Conservation (phyloP, 805 yeast species). For the Hanseniaspora lachancei region DNA sequence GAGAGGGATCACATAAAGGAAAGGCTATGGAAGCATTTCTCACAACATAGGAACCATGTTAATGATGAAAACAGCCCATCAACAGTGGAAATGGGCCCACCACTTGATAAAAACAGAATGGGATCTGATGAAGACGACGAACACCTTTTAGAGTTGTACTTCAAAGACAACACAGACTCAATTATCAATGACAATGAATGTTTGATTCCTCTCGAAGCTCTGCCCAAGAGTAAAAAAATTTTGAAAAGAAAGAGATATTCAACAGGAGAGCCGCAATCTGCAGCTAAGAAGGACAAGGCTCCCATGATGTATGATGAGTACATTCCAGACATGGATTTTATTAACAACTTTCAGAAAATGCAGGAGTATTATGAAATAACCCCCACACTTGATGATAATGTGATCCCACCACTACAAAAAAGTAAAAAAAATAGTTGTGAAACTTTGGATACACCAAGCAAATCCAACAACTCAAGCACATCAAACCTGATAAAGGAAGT, state of each 20-base stretch:
- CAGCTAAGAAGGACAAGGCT: neutral
- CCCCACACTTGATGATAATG: slow-evolving; percentile 16
- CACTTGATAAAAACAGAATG: neutral
- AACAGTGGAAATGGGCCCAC: neutral
- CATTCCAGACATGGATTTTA: slow-evolving; percentile 56
- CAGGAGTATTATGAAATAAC: slow-evolving; percentile 20
- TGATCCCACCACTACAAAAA: neutral
- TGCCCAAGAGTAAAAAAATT: neutral
- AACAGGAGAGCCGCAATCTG: neutral
- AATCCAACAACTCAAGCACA: neutral
- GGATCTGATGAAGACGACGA: slow-evolving; percentile 2
- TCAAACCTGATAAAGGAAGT: slow-evolving; percentile 1
- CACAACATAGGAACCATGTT: neutral
- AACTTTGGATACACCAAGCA: neutral
- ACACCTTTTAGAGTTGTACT: neutral
- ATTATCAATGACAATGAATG: slow-evolving; percentile 12
- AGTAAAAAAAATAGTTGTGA: neutral
- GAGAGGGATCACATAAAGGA: neutral
- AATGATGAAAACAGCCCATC: neutral
- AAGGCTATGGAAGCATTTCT: neutral
- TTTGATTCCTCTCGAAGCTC: slow-evolving; percentile 11
- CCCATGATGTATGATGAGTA: slow-evolving; percentile 52
- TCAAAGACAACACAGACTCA: slow-evolving; percentile 8
- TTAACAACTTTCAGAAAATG: slow-evolving; percentile 39
- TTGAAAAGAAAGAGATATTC: slow-evolving; percentile 1